Evolutionary conservation across 495 filamentous ascomycete genomes (phyloP), one percentile per base, ranked within the genome.

Genomic region (Neurospora terricola): DNA sequence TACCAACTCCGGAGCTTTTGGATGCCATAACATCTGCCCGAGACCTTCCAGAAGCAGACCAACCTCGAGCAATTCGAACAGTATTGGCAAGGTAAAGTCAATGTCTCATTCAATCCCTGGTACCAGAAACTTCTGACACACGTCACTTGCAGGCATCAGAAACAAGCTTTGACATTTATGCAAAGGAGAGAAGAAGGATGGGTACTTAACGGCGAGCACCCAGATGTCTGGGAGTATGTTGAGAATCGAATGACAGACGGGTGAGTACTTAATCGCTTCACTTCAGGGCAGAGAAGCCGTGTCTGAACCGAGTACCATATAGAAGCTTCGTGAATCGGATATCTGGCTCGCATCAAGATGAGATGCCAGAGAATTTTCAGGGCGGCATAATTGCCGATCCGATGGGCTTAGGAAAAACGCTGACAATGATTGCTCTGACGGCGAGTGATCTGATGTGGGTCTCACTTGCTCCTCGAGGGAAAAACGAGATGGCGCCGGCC

Each of bases 81-180:
- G 38, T 38, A 0, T 5, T 45, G n/a, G n/a, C 43, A 45, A 45
- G 18, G n/a, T 45, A 45, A 45, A 45, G 42, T 45, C 2, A 11
- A 21, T 0, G 8, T 0, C n/a, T 45, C 1, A 0, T n/a, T 21
- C 5, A 1, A 5, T 9, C 3, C 0, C 9, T 21, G 43, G 0
- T 2, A 5, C 9, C n/a, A 5, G 11, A 45, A 45, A 10, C 1
- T 5, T 45, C n/a, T 45, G 43, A 45, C 43, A 21, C 0, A 8
- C 8, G n/a, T 45, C 0, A 12, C 0, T 16, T 12, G 6, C 71
- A 83, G 81, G 42, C 82, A 85, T 73, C 84, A 85, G 62, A 83
- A 80, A 59, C 82, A 85, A 71, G 84, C 82, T 1, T 42, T 86
- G 14, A 84, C 81, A 3, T 86, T 86, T 71, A 79, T 86, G 78